phyloP scores from a whole-genome alignment of 768 basidiomycete species.

The Lyophyllum decastes region DNA sequence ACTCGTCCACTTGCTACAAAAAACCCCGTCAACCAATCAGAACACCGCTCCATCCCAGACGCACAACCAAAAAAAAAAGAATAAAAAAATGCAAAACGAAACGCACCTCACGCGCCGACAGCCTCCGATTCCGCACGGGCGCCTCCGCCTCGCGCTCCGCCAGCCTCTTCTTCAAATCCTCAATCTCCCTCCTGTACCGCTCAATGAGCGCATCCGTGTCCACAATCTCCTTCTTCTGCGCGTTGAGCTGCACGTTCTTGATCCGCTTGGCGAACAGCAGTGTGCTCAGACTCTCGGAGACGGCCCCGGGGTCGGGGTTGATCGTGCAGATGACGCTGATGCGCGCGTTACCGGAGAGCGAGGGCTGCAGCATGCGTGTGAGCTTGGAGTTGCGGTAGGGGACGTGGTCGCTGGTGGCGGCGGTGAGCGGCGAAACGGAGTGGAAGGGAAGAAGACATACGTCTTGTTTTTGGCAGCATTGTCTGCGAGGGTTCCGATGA shows the following conservation, averaged over 20 bases:
- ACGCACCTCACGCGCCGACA: conserved; percentile 53
- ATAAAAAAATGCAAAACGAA: neutral
- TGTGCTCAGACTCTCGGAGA: conserved; percentile 86
- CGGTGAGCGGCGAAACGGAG: conserved; percentile 14
- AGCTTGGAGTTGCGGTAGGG: conserved; percentile 96
- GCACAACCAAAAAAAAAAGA: neutral
- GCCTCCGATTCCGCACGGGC: conserved; percentile 44
- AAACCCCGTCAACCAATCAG: neutral
- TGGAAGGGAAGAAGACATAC: no score
- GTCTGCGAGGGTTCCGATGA: conserved; percentile 90
- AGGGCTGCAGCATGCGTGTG: conserved; percentile 92
- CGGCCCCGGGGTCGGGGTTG: conserved; percentile 78
- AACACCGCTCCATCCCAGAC: neutral
- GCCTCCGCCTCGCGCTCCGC: conserved; percentile 71
- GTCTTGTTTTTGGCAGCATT: conserved; percentile 76
- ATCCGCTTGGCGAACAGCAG: conserved; percentile 89
- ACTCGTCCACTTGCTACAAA: conserved; percentile 77
- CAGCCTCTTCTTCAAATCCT: conserved; percentile 77
- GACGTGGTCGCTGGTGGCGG: conserved; percentile 63
- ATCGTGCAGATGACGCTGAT: conserved; percentile 97
- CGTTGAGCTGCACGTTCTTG: conserved; percentile 81
- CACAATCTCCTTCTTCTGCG: conserved; percentile 91
- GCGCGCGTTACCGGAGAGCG: conserved; percentile 90
- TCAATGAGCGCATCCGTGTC: conserved; percentile 94
- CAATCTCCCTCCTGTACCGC: conserved; percentile 93